Evolutionary conservation across 202 grass and related monocot species (phyloP).

Genomic region (Panicum hallii): DNA sequence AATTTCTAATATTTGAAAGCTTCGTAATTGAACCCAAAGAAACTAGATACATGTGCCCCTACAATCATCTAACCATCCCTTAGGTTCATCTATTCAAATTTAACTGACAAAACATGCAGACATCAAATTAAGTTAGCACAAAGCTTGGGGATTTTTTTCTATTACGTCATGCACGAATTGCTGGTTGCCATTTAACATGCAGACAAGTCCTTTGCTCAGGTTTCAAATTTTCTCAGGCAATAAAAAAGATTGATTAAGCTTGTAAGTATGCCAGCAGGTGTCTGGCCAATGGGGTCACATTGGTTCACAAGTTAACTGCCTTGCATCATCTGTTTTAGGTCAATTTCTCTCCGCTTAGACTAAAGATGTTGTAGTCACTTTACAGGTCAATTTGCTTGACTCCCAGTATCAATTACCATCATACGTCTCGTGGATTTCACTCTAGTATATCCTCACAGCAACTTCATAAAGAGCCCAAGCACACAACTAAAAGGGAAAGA

Average conservation of each 20-base stretch:
- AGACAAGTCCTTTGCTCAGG: background rate
- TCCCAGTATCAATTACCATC: too few relatives aligned
- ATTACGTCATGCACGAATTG: background rate
- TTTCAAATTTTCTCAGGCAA: background rate
- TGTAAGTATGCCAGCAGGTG: background rate
- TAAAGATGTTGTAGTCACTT: background rate
- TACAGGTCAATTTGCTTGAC: background rate
- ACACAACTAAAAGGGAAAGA: too few relatives aligned
- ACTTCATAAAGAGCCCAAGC: too few relatives aligned
- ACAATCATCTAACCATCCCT: too few relatives aligned
- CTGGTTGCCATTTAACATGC: background rate
- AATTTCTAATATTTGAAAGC: too few relatives aligned
- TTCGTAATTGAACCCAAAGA: too few relatives aligned
- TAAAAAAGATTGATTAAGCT: background rate
- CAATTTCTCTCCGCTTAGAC: background rate
- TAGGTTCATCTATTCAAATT: too few relatives aligned
- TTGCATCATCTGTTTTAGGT: background rate
- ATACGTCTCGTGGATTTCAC: too few relatives aligned
- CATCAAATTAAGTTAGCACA: background rate
- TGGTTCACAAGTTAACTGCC: conserved; percentile 12
- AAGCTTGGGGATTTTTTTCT: background rate
- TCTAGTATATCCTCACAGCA: too few relatives aligned
- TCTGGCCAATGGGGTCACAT: background rate
- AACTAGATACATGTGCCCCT: too few relatives aligned
- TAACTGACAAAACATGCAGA: too few relatives aligned